Conservation (phyloP, 169 alveolate genomes). For the Plasmodium inui region DNA sequence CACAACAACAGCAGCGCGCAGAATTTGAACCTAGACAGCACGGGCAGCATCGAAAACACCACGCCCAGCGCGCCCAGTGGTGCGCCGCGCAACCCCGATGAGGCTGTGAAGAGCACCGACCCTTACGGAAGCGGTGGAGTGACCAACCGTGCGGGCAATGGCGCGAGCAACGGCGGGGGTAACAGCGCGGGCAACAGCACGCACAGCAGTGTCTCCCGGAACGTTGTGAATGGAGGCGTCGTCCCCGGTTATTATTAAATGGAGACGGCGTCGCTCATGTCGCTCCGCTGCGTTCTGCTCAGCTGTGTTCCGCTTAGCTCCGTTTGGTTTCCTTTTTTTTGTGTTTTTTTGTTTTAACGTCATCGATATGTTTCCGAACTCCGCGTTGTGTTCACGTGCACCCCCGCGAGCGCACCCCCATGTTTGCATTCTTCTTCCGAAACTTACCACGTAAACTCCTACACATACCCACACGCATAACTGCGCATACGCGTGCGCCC, state of each 20-base stretch:
- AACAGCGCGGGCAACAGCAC: neutral
- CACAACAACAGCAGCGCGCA: neutral
- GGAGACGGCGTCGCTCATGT: neutral
- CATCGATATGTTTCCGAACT: neutral
- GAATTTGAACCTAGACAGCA: neutral
- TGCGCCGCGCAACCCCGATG: neutral
- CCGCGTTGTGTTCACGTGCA: neutral
- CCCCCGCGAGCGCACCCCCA: neutral
- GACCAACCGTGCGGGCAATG: too few species aligned
- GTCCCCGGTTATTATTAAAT: neutral
- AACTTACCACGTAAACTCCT: neutral
- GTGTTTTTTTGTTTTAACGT: neutral
- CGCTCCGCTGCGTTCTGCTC: neutral
- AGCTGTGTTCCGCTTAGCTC: neutral
- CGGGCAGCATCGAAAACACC: conserved; percentile 3
- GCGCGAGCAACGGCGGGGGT: neutral
- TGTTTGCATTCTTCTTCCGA: neutral
- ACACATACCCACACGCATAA: neutral
- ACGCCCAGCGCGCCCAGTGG: neutral
- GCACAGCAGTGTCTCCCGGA: neutral
- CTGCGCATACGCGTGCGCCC: neutral
- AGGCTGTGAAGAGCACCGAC: neutral
- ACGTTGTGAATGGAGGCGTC: neutral
- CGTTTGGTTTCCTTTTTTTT: neutral
- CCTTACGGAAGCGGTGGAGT: neutral